phyloP scores from a whole-genome alignment of 176 grass and related monocot genomes.

The Saccharum spontaneum region DNA sequence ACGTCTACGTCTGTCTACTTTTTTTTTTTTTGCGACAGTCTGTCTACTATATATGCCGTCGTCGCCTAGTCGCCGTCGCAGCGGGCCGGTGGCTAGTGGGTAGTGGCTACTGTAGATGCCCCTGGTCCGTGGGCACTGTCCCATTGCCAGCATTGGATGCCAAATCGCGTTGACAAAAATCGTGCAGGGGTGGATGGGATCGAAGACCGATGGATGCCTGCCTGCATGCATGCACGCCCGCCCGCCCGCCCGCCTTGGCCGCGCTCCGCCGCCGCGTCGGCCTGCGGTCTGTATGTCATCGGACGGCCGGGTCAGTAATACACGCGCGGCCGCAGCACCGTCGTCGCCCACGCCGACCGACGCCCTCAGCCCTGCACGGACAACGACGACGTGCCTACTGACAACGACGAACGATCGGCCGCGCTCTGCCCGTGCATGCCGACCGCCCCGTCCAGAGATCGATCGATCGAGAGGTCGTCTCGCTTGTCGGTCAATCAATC shows the following conservation, averaged over 20 bases:
- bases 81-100: background rate
- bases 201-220: background rate
- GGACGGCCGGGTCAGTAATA: background rate
- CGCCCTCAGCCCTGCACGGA: background rate
- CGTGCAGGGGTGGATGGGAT: background rate
- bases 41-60: background rate
- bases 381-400: background rate
- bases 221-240: background rate
- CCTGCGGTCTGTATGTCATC: background rate
- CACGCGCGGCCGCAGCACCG: background rate
- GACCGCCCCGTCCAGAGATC: no score
- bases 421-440: no score
- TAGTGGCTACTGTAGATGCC: conserved; percentile 9
- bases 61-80: background rate
- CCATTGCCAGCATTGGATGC: background rate
- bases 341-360: background rate
- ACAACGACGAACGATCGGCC: background rate
- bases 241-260: background rate
- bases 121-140: background rate
- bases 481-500: background rate
- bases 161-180: background rate
- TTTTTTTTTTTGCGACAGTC: no score
- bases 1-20: background rate
- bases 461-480: background rate
- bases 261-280: background rate